Evolutionary conservation across 192 early-diverging fungal species (phyloP), one percentile per base, ranked within the genome.

Genomic region (Kickxella alabastrina): DNA sequence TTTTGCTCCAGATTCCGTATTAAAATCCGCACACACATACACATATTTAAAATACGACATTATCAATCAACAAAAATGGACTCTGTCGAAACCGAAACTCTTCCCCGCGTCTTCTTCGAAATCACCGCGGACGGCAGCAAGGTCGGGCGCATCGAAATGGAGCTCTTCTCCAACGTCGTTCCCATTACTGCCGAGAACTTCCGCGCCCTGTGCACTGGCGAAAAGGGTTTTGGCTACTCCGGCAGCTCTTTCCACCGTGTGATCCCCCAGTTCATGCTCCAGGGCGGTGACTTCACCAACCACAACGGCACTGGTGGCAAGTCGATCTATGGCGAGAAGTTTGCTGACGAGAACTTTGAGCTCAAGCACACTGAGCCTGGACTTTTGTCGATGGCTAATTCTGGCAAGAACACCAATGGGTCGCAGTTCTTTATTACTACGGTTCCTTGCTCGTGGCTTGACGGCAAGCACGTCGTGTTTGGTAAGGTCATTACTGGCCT

Each of bases 161-260:
- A 58, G 56, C 63, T 79, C 22, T 86, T 85, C 75, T 79, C 78
- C 36, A 86, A 96, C 54, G 82, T 85, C 27, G 85, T 87, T 15
- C 95, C 95, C 64, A 87, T 85, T 79, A 96, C 93, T 18, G 87
- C 87, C 29, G 89, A 96, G 78, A 98, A 98, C 86, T 98, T 98
- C 78, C 81, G 84, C 29, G 79, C 79, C 32, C 78, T 90, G 34
- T 60, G 66, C 50, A 65, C 66, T 3, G 80, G 80, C 21, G 58
- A 72, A 39, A 59, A 75, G 36, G 71, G 68, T 14, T 53, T 57
- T 36, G 63, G 71, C 17, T 92, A 83, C 78, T 84, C 82, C 66
- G 88, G 83, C 43, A 79, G 79, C 38, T 76, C 62, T 15, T 97
- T 95, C 82, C 95, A 97, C 68, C 87, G 93, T 36, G 75, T 92